A percentile compares a stretch with the other conserved stretches of the same genome.
Conservation (phyloP, 2,329 filamentous ascomycete species). For the Rutstroemia sp. region DNA sequence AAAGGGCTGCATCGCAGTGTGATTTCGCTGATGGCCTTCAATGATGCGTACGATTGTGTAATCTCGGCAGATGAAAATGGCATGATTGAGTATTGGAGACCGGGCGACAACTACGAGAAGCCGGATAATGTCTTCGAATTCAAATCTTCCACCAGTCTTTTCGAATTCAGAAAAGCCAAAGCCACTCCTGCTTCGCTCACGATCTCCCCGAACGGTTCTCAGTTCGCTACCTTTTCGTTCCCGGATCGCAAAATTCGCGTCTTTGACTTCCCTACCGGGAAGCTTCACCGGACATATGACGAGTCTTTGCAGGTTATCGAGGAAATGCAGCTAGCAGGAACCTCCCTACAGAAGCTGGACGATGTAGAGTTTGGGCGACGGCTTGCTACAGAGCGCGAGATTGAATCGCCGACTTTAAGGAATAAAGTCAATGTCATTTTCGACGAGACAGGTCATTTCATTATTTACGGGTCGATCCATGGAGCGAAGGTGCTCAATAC, state of each 20-base stretch:
- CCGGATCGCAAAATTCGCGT: constrained; percentile 89
- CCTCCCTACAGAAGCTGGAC: constrained; percentile 71
- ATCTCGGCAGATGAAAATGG: constrained; percentile 82
- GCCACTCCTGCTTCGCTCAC: constrained; percentile 74
- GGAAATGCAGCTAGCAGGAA: constrained; percentile 94
- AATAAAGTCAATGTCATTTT: constrained; percentile 82
- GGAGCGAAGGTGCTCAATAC: constrained; percentile 96
- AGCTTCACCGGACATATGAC: constrained; percentile 87
- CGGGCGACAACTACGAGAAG: constrained; percentile 75
- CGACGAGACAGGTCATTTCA: constrained; percentile 92
- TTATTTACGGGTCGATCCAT: constrained; percentile 86
- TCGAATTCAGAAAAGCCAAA: constrained; percentile 96
- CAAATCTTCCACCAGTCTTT: constrained; percentile 90
- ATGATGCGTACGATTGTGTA: constrained; percentile 81
- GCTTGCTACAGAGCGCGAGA: constrained; percentile 76
- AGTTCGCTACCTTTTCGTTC: constrained; percentile 84
- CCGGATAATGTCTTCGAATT: constrained; percentile 85
- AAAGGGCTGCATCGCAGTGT: constrained; percentile 73
- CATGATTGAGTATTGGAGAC: constrained; percentile 96
- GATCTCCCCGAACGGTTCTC: constrained; percentile 77
- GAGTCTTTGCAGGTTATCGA: constrained; percentile 85
- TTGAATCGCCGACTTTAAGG: constrained; percentile 62
- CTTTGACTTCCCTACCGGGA: constrained; percentile 86
- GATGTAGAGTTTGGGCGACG: constrained; percentile 87
- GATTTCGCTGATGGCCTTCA: constrained; percentile 82